Base-by-base conservation (phyloP, 352 stramenopile species). In the Albugo candida region DNA sequence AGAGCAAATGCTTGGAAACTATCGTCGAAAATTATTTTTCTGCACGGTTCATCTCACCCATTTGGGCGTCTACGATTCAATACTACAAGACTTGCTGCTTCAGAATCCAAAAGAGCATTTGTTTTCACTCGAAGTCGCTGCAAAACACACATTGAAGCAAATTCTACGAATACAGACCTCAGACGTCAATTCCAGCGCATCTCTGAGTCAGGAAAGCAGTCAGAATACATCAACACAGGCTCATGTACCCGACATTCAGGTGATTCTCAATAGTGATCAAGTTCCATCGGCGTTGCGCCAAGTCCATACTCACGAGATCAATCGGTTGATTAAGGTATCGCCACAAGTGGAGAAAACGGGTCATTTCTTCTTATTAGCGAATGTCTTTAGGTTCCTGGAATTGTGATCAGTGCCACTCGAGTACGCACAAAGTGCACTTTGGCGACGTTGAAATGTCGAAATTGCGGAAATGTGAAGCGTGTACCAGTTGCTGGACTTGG, bases 381-480 rank as follows among this genome's bases (percentile, higher is more conserved):
- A 19, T 24, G 17, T 8, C 3, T 43, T 24, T 43, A 43, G 38
- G 38, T 43, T 11, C 92, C 93, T 0, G 95, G 95, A 13, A 99
- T 99, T 54, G 75, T 99, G 43, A 97, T 98, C 58, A 96, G 81
- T 42, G 92, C 92, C 42, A 94, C 79, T 20, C 73, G 86, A 37
- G 83, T 97, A 42, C 74, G 81, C n/a, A 92, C 87, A 17, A 94
- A 97, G 46, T 96, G 93, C 46, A 73, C 92, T 10, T 65, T 75
- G 6, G 70, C 97, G 13, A 82, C 66, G 34, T 70, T 98, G 21
- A 72, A 84, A 39, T 99, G 95, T 71, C 70, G 81, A 43, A 73
- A 83, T 53, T 92, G 78, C 47, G 74, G 74, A 49, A 63, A 86
- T 49, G 62, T 56, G 18, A 89, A 89, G 55, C 61, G 66, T 20